phyloP scores from a whole-genome alignment of 129 eudicot genomes.

The Scalesia atractyloides region DNA sequence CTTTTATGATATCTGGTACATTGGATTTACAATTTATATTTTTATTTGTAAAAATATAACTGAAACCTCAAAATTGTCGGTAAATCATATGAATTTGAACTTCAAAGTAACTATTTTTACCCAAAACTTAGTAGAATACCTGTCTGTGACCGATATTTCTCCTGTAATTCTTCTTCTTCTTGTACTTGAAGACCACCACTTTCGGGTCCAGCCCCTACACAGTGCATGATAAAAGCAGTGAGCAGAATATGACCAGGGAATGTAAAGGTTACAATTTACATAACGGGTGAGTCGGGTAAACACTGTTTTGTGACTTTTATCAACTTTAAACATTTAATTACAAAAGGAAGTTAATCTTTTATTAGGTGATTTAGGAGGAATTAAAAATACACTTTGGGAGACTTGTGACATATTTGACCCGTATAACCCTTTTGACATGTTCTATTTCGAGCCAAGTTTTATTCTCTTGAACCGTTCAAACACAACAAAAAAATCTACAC shows the following conservation, averaged over 20 bases:
- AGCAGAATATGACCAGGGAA: constrained; percentile 9
- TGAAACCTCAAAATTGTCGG: background rate
- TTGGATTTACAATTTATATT: too few species aligned
- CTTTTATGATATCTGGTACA: background rate
- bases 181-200: constrained; percentile 86
- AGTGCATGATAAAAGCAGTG: constrained; percentile 8
- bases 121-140: constrained; percentile 42
- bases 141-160: constrained; percentile 95
- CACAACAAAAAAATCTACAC: background rate
- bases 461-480: background rate
- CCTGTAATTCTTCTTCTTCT: constrained; percentile 85
- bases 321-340: too few species aligned
- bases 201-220: constrained; percentile 71
- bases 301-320: too few species aligned
- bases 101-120: background rate
- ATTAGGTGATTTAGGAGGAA: background rate
- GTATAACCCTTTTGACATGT: background rate
- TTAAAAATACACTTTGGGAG: background rate
- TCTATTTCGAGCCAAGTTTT: background rate
- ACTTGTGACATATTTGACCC: background rate
- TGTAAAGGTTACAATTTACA: background rate
- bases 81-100: background rate
- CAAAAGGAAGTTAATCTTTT: too few species aligned
- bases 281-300: too few species aligned
- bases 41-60: background rate